Conservation (phyloP, 768 basidiomycete species). For the Leucocoprinus leucothites region DNA sequence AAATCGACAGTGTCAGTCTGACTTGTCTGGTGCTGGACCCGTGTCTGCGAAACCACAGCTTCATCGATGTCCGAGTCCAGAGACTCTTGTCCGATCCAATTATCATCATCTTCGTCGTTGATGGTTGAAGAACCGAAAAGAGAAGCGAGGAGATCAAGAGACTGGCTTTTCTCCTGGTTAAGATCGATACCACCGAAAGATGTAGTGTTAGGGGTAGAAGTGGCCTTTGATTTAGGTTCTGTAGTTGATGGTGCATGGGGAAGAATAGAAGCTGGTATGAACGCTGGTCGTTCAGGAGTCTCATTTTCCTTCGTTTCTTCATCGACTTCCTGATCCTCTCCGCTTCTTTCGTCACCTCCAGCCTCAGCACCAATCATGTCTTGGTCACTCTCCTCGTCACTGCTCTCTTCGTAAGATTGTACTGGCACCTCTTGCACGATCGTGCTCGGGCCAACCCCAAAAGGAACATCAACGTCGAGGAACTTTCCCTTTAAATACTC, state of each 20-base stretch:
- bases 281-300: not conserved
- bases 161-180: slow-evolving; percentile 39
- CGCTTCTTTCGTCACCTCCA: slow-evolving; percentile 14
- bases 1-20: slow-evolving; percentile 28
- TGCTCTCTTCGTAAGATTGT: slow-evolving; percentile 16
- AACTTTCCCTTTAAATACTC: slow-evolving; percentile 68
- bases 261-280: not conserved
- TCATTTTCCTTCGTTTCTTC: slow-evolving; percentile 17
- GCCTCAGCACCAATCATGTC: slow-evolving; percentile 9
- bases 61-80: slow-evolving; percentile 55
- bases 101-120: slow-evolving; percentile 33
- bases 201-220: not conserved
- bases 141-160: slow-evolving; percentile 46
- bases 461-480: slow-evolving; percentile 41
- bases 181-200: slow-evolving; percentile 9
- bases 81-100: slow-evolving; percentile 63
- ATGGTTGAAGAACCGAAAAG: slow-evolving; percentile 39
- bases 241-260: not conserved
- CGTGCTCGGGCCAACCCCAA: slow-evolving; percentile 15
- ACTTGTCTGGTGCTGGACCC: slow-evolving; percentile 14
- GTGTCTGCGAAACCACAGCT: slow-evolving; percentile 26
- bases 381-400: slow-evolving; percentile 1
- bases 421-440: slow-evolving; percentile 4
- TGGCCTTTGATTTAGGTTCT: not conserved
- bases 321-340: slow-evolving; percentile 12